Base-by-base conservation (phyloP, 106 monocot genomes). In the Narthecium ossifragum region DNA sequence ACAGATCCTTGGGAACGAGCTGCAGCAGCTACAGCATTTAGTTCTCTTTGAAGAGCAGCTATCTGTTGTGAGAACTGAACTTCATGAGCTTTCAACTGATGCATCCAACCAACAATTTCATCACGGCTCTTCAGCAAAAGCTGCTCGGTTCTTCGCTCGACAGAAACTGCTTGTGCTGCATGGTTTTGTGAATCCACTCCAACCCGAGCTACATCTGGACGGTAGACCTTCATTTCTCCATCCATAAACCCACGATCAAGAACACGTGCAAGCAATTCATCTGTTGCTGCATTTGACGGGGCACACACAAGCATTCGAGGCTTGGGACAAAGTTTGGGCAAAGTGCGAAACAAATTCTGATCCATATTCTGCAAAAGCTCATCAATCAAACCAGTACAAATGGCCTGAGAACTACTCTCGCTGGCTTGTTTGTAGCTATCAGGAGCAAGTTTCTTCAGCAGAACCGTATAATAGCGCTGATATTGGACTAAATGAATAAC, bases 261-360 rank as follows among this genome's bases (percentile, higher is more conserved):
- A 23, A 98, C 96, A 48, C 96, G 90, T 34, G 90, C 66, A 32
- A 98, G 53, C 27, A 98, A 59, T 55, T 98, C 96, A 76, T 98
- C 96, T 53, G 96, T 98, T 34, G 96, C 96, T 26, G 96, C 96
- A 70, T 98, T 98, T 51, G 96, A 98, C 13, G 96, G 96, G 18
- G 96, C 96, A 36, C 96, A 98, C 2, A 98, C 96, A 30, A 98
- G 90, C 96, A 98, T 90, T 26, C 96, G 75, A 9, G 96, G 96
- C 57, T 98, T 98, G 26, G 96, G 96, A 50, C 89, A 86, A 55
- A 98, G 84, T 51, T 98, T 98, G 37, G 96, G 96, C 34, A 98
- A 68, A 46, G 96, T 98, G 2, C 96, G 86, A 26, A 90, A 78
- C 8, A 98, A 78, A 49, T 76, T 98, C 59, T 87, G 78, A 60